phyloP scores from a whole-genome alignment of 2,329 filamentous ascomycete species.

The Exophiala xenobiotica region DNA sequence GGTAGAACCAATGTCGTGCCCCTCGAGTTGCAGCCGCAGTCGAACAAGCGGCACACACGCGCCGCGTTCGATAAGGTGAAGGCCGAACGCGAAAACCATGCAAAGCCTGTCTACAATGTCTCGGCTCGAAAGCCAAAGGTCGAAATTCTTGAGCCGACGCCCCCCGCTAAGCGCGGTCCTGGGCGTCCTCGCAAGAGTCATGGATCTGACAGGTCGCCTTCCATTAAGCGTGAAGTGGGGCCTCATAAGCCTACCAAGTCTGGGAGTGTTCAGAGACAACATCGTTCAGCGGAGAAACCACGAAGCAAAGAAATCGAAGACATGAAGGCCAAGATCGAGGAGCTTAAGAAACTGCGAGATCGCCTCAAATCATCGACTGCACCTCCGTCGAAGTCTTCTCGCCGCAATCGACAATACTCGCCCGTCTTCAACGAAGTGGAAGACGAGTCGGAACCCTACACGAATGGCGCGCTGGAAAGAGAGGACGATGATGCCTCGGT shows the following conservation, averaged over 20 bases:
- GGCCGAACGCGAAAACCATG: constrained; percentile 22
- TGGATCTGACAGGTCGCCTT: constrained; percentile 3
- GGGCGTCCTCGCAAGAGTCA: constrained; percentile 16
- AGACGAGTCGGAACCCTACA: background rate
- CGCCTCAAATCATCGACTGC: constrained; percentile 8
- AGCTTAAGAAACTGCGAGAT: background rate
- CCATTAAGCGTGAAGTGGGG: constrained; percentile 8
- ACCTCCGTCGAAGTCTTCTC: constrained; percentile 8
- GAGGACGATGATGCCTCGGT: constrained; percentile 14
- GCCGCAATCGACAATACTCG: constrained; percentile 2
- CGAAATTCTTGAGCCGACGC: constrained; percentile 16
- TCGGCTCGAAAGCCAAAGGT: constrained; percentile 32
- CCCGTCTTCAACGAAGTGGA: constrained; percentile 12
- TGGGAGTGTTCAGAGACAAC: background rate
- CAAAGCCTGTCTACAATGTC: constrained; percentile 33
- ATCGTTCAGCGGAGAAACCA: background rate
- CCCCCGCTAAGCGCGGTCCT: constrained; percentile 11
- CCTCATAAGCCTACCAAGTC: constrained; percentile 8
- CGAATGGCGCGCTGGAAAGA: constrained; percentile 14
- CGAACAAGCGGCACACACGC: constrained; percentile 49
- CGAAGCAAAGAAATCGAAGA: background rate
- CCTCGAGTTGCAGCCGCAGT: constrained; percentile 47
- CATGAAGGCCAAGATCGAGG: background rate
- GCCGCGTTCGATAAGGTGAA: constrained; percentile 35
- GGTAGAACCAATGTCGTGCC: constrained; percentile 56